Base-by-base conservation (phyloP, 1,284 basidiomycete genomes). In the Ceratobasidium sp. region DNA sequence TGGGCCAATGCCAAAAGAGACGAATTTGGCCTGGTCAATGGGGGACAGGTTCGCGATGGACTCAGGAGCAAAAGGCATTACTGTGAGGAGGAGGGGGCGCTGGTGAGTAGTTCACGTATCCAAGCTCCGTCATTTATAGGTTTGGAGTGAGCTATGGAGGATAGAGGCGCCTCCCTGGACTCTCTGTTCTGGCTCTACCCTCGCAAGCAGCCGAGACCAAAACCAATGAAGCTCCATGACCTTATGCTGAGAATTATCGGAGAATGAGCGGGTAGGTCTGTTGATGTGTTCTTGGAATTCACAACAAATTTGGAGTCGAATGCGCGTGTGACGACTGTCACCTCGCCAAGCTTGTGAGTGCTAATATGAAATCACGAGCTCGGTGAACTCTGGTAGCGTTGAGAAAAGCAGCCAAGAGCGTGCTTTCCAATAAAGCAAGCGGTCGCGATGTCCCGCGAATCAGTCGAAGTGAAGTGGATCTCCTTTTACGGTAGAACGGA, bases 1-100 rank as follows among this genome's bases (percentile, higher is more conserved):
- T 44, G 80, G 77, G 43, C 86, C 87, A 47, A 83, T 80, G 46
- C 86, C 85, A 75, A 83, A 87, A 69, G 82, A 80, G 73, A 80
- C 76, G 79, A 88, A 87, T 57, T 82, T 81, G 46, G 78, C 77
- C 77, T 82, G 81, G 77, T 87, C 85, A 50, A 80, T 77, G 43
- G 80, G 73, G 57, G 83, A 79, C 50, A 87, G 77, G 69, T 16
- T 58, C 6, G 67, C 38, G 44, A 70, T 70, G 16, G 54, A 58
- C 41, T 70, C 54, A 57, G 55, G 43, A 49, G 28, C 41, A 32
- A 70, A 58, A 47, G 57, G 67, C 67, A 70, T 70, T 6, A 46
- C 47, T 61, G 58, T 49, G 63, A 26, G 54, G 38, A 14, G 13
- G 32, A 59, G 62, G 21, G 62, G 50, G 18, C 47, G 54, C n/a